These are phyloP conservation scores for Podospora sp. DNA, from an alignment of 495 filamentous ascomycete genomes.

Conservation along the genomic window DNA sequence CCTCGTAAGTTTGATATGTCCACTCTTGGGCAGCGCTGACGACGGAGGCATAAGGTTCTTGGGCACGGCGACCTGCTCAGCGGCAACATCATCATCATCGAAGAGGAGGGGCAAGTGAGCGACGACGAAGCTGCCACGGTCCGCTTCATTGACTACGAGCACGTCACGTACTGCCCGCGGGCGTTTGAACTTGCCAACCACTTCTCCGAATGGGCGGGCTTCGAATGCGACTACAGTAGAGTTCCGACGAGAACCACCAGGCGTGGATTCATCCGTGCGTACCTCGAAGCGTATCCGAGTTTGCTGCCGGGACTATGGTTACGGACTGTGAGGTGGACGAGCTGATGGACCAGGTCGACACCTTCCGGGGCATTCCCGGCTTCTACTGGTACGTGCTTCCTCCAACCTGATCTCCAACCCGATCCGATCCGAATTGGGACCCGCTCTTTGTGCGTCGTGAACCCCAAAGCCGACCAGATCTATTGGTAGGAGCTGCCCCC, in stretches of 20 bases:
- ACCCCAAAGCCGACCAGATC: too few relatives aligned
- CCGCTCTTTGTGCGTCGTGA: too few relatives aligned
- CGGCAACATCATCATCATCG: slow-evolving; percentile 6
- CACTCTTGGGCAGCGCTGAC: neutral
- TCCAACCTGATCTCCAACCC: too few relatives aligned
- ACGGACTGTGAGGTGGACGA: neutral
- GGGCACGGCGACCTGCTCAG: slow-evolving; percentile 10
- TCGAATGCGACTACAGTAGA: slow-evolving; percentile 7
- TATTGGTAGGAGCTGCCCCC: too few relatives aligned
- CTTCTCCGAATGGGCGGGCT: slow-evolving; percentile 11
- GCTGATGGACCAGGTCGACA: slow-evolving; percentile 1
- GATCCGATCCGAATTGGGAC: too few relatives aligned
- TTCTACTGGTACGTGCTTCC: slow-evolving; percentile 10
- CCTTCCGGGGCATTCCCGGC: slow-evolving; percentile 6
- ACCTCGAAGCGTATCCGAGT: slow-evolving; percentile 6
- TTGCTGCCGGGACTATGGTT: neutral
- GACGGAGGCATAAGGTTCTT: slow-evolving; percentile 1
- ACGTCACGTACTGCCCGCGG: slow-evolving; percentile 3
- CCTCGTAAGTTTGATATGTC: neutral
- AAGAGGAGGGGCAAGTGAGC: neutral
- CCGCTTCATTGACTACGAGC: slow-evolving; percentile 16
- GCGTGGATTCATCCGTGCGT: slow-evolving; percentile 3
- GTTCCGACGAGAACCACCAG: neutral
- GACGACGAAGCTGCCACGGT: neutral
- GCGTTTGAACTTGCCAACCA: slow-evolving; percentile 12